Percentiles rank a stretch among this genome's conserved stretches.
These are phyloP conservation scores for Cordyceps cateniannulata DNA, from an alignment of 2,329 filamentous ascomycete species.

Conservation along the genomic window DNA sequence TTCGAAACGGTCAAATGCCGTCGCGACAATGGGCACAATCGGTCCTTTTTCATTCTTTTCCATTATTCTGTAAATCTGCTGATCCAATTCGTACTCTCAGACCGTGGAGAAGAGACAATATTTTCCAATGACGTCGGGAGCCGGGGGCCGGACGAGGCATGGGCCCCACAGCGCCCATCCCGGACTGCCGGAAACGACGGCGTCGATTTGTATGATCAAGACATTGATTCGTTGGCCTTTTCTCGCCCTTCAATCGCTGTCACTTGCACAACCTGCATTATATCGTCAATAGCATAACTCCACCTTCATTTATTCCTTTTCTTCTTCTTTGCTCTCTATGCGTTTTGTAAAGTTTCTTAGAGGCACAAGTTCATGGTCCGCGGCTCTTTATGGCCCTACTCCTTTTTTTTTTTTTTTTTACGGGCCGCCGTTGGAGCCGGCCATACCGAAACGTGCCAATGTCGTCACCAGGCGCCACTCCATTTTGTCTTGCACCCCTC, in stretches of 20 bases:
- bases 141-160: neutral
- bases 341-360: too few relatives aligned
- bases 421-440: constrained; percentile 6
- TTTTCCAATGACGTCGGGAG: neutral
- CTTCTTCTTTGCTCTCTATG: too few relatives aligned
- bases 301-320: too few relatives aligned
- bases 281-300: too few relatives aligned
- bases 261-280: too few relatives aligned
- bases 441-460: constrained; percentile 3
- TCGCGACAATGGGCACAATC: neutral
- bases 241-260: neutral
- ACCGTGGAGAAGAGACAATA: neutral
- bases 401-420: constrained; percentile 8
- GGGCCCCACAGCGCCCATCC: neutral
- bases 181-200: constrained; percentile 2
- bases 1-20: neutral
- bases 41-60: neutral
- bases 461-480: constrained; percentile 5
- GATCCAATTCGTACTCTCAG: neutral
- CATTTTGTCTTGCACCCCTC: neutral
- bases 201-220: neutral
- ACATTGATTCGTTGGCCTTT: neutral
- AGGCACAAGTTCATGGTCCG: neutral
- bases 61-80: neutral
- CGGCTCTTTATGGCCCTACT: neutral